Conservation (phyloP, 164 flowering plant species). For the Kalanchoe fedtschenkoi region DNA sequence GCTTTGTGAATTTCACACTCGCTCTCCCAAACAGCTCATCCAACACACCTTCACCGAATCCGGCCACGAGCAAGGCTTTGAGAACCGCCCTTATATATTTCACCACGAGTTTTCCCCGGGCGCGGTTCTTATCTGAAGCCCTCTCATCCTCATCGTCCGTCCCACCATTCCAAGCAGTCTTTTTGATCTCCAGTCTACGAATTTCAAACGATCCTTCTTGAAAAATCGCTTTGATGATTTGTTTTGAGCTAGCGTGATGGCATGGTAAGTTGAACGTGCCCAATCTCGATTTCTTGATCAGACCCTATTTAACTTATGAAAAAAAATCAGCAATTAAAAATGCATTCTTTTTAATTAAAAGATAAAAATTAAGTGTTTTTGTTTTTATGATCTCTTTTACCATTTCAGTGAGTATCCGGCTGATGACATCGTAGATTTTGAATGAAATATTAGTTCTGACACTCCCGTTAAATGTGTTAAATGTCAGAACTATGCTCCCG, state of each 20-base stretch:
- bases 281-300: not conserved
- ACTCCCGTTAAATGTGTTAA: slow-evolving; percentile 11
- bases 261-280: slow-evolving; percentile 9
- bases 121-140: too few relatives aligned
- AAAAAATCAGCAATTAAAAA: too few relatives aligned
- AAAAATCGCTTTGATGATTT: not conserved
- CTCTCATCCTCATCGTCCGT: not conserved
- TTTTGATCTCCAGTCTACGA: not conserved
- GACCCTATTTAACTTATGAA: too few relatives aligned
- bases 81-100: not conserved
- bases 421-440: slow-evolving; percentile 10
- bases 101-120: not conserved
- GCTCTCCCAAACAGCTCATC: too few relatives aligned
- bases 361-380: too few relatives aligned
- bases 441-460: not conserved
- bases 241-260: not conserved
- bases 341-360: too few relatives aligned
- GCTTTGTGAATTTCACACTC: not conserved
- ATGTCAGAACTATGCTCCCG: slow-evolving; percentile 14
- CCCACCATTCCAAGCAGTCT: not conserved
- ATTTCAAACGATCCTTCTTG: slow-evolving; percentile 9
- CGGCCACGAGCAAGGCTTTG: not conserved
- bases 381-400: slow-evolving; percentile 13
- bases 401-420: slow-evolving; percentile 10
- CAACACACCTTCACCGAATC: too few relatives aligned